Percentiles rank a stretch among this genome's conserved stretches.
Conservation (phyloP, 1,139 yeast genomes). For the Zygosaccharomyces pseudobailii region DNA sequence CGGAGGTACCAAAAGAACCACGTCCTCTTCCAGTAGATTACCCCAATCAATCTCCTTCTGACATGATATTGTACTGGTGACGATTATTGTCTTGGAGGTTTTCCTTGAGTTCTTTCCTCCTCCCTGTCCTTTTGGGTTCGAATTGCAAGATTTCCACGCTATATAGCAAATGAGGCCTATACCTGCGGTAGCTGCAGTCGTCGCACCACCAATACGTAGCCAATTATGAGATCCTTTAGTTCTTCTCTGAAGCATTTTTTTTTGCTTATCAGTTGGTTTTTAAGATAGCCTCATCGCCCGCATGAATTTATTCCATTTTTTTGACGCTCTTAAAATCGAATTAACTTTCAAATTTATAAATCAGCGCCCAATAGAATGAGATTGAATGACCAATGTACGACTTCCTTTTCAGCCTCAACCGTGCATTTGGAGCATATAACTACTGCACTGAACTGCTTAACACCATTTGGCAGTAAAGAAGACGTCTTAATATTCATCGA, state of each 20-base stretch:
- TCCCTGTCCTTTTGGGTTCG: background rate
- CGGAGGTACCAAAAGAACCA: slow-evolving; percentile 25
- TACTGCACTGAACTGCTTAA: slow-evolving; percentile 31
- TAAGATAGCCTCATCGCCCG: no score
- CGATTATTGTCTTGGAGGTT: slow-evolving; percentile 15
- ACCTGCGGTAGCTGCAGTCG: slow-evolving; percentile 1
- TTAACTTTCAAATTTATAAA: background rate
- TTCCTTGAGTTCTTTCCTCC: background rate
- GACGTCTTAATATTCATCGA: slow-evolving; percentile 35
- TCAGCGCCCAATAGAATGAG: background rate
- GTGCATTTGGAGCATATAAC: slow-evolving; percentile 34
- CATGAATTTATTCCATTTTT: no score
- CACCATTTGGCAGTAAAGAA: slow-evolving; percentile 31
- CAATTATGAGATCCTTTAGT: background rate
- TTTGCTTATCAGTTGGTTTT: no score
- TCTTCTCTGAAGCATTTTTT: background rate
- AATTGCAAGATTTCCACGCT: background rate
- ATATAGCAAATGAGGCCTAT: slow-evolving; percentile 4
- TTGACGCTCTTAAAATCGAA: no score
- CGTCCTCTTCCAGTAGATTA: slow-evolving; percentile 21
- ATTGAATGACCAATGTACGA: background rate
- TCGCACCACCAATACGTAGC: slow-evolving; percentile 1
- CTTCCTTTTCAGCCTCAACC: slow-evolving; percentile 31
- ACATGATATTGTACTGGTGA: slow-evolving; percentile 14
- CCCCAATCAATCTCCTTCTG: slow-evolving; percentile 21